phyloP scores from a whole-genome alignment of 768 basidiomycete species.

The Naganishia randhawae region DNA sequence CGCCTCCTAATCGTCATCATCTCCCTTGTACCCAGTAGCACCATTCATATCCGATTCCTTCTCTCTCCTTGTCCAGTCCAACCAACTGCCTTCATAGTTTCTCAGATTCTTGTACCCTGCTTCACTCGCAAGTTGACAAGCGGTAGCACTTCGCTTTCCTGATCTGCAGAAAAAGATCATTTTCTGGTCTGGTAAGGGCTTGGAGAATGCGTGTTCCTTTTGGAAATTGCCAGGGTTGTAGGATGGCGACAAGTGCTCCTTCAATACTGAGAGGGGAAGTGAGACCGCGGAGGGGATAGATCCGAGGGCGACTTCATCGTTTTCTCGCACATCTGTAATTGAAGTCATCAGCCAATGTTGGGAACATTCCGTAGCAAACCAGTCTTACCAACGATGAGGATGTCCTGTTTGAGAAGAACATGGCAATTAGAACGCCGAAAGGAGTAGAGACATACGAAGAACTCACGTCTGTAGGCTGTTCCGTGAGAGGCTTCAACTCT shows the following conservation, averaged over 20 bases:
- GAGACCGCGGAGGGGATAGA: constrained; percentile 90
- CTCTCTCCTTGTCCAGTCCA: constrained; percentile 69
- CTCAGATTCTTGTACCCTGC: constrained; percentile 71
- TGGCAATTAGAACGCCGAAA: background rate
- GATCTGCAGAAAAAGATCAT: constrained; percentile 87
- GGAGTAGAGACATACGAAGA: constrained; percentile 12
- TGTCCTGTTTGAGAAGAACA: constrained; percentile 33
- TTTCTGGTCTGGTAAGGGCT: constrained; percentile 59
- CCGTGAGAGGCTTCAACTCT: constrained; percentile 72
- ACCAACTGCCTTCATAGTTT: constrained; percentile 83
- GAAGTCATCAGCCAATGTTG: background rate
- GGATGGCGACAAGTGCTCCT: constrained; percentile 61
- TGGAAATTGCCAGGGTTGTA: constrained; percentile 46
- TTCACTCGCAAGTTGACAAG: constrained; percentile 73
- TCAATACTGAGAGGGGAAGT: constrained; percentile 75
- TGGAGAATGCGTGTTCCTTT: constrained; percentile 51
- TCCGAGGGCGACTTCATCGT: constrained; percentile 82
- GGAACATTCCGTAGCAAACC: background rate
- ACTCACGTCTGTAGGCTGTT: constrained; percentile 63
- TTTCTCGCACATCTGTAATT: constrained; percentile 68
- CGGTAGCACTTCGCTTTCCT: constrained; percentile 75
- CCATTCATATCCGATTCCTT: constrained; percentile 30
- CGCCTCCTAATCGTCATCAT: constrained; percentile 39
- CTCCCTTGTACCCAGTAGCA: constrained; percentile 18
- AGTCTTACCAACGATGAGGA: constrained; percentile 40